Conservation (phyloP, 805 yeast genomes). For the Saturnispora dispora region DNA sequence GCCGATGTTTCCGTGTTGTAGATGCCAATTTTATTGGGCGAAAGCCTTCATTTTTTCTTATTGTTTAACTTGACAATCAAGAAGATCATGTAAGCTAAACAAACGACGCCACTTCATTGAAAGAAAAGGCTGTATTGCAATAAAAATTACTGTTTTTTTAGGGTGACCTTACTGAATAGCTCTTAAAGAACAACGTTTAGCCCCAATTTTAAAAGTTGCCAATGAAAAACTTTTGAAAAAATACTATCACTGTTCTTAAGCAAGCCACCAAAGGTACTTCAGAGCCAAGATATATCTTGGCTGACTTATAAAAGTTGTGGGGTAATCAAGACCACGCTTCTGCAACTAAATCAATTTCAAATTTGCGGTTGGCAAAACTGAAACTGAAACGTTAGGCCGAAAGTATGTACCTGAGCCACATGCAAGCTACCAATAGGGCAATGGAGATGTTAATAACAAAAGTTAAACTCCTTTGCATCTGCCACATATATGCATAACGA, state of each 20-base stretch:
- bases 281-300: background rate
- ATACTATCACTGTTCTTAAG: no score
- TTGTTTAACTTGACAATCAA: background rate
- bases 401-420: background rate
- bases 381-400: background rate
- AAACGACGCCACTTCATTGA: background rate
- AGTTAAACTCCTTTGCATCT: background rate
- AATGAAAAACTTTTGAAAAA: no score
- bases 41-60: background rate
- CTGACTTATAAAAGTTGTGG: background rate
- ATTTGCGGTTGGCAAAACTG: background rate
- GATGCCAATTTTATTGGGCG: background rate
- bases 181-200: no score
- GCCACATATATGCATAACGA: no score
- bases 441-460: background rate
- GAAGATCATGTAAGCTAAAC: background rate
- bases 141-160: background rate
- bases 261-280: no score
- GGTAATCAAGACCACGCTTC: background rate
- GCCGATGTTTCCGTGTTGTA: background rate
- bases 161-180: no score
- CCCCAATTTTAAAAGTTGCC: no score
- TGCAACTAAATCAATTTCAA: no score
- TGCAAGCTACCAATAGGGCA: background rate
- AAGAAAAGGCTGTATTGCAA: background rate